Evolutionary conservation across 163 green algal genomes (phyloP), one percentile per base, ranked within the genome.

Genomic region (Scenedesmus sp.): DNA sequence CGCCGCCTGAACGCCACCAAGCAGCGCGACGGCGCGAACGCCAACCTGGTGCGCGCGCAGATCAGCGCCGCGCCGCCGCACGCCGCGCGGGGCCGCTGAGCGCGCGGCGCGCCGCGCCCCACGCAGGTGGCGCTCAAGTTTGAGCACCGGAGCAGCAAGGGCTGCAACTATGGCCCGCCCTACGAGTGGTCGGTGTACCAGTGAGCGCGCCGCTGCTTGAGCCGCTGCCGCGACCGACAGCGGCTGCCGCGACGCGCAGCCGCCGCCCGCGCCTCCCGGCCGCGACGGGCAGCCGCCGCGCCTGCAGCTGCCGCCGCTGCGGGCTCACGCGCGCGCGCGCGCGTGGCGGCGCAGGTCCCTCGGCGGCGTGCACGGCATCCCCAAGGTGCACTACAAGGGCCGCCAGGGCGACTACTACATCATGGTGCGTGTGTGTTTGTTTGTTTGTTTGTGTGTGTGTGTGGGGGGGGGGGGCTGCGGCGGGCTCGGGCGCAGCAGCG

Each of bases 321-420:
- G 39, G 39, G 7, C 7, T 6, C 39, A 10, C 39, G 7, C 6
- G 39, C 39, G 39, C 39, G 58, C 39, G 39, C 39, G 39, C 39
- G 10, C 14, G 20, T 20, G 39, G 11, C 44, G 20, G 4, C 42
- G 33, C 44, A 83, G 75, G 44, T 83, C 75, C 10, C 86, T 97
- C 31, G 93, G 94, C 13, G 93, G 92, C 64, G 92, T 97, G 2
- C 87, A 95, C 80, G 96, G 96, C 31, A 93, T 99, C 50, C 97
- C 97, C 4, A 95, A 95, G 67, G 96, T 99, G 48, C 96, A 99
- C 84, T 99, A 94, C 90, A 99, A 99, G 83, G 97, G 97, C 15
- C 85, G 94, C n/a, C 95, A 99, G 75, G 94, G 94, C 0, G 97
- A 99, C 77, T 99, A 98, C 82, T 99, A 99, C 84, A 93, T 99